Percentiles rank a stretch among this genome's conserved stretches.
Conservation (phyloP, 2,329 filamentous ascomycete genomes). For the Ophiostoma ips region DNA sequence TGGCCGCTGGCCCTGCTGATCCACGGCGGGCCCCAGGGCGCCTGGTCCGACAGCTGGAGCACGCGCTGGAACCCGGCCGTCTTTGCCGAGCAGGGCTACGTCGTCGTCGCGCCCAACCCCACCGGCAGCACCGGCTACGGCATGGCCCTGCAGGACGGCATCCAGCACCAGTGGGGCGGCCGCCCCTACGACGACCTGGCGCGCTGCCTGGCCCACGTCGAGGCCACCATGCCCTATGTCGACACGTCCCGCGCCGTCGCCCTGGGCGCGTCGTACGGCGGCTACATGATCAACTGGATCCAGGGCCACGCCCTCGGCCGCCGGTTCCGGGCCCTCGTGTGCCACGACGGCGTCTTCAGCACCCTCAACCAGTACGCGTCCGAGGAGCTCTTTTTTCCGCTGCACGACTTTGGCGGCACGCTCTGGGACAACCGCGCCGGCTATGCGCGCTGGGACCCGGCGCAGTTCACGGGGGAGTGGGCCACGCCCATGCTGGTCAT, state of each 20-base stretch:
- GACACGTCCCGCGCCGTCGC: constrained; percentile 58
- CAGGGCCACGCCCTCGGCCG: constrained; percentile 73
- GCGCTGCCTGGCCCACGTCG: constrained; percentile 61
- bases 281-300: constrained; percentile 81
- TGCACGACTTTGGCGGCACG: constrained; percentile 52
- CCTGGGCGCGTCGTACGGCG: constrained; percentile 61
- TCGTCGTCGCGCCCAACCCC: constrained; percentile 69
- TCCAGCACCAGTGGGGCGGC: constrained; percentile 71
- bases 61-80: constrained; percentile 77
- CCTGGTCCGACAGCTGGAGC: constrained; percentile 64
- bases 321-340: constrained; percentile 76
- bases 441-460: constrained; percentile 59
- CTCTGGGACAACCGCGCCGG: constrained; percentile 46
- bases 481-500: constrained; percentile 72
- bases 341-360: constrained; percentile 76
- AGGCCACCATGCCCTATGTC: constrained; percentile 49
- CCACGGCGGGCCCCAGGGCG: constrained; percentile 69
- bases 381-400: constrained; percentile 57
- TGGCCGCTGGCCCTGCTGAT: constrained; percentile 71
- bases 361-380: constrained; percentile 50
- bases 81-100: constrained; percentile 77
- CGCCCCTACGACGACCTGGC: constrained; percentile 73
- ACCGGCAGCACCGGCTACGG: constrained; percentile 76
- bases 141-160: constrained; percentile 61
- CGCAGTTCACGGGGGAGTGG: constrained; percentile 55